Evolutionary conservation across 1,284 basidiomycete species (phyloP).

Genomic region (Mycosarcoma mackinlayi): DNA sequence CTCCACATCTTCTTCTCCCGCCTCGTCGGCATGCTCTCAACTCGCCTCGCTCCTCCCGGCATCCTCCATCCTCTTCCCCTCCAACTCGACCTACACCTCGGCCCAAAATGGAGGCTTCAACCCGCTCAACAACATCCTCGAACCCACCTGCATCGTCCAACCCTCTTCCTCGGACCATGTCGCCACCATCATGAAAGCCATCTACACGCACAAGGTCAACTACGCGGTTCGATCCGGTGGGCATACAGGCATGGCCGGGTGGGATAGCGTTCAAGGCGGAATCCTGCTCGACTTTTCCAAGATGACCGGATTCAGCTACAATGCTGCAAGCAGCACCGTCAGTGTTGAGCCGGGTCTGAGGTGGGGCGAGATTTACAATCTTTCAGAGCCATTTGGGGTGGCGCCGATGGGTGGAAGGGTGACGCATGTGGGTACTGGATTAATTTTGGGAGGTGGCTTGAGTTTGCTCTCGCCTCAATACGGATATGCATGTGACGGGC

Average conservation of each 20-base stretch:
- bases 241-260: slow-evolving; percentile 47
- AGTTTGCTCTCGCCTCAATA: slow-evolving; percentile 32
- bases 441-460: slow-evolving; percentile 50
- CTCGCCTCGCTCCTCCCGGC: neutral
- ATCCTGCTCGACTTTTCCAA: slow-evolving; percentile 39
- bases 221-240: slow-evolving; percentile 54
- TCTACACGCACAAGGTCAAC: slow-evolving; percentile 11
- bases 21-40: neutral
- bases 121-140: slow-evolving; percentile 32
- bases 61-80: slow-evolving; percentile 3
- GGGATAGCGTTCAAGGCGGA: slow-evolving; percentile 32
- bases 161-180: slow-evolving; percentile 15
- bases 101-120: slow-evolving; percentile 21
- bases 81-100: slow-evolving; percentile 8
- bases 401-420: slow-evolving; percentile 45
- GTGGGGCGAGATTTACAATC: slow-evolving; percentile 42
- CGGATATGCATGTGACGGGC: slow-evolving; percentile 46
- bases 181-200: slow-evolving; percentile 7
- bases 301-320: slow-evolving; percentile 31
- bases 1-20: neutral
- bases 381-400: slow-evolving; percentile 15
- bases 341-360: slow-evolving; percentile 34
- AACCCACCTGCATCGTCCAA: slow-evolving; percentile 33
- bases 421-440: slow-evolving; percentile 42
- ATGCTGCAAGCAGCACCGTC: slow-evolving; percentile 1